Conservation (phyloP, 495 filamentous ascomycete genomes). For the Letharia lupina region DNA sequence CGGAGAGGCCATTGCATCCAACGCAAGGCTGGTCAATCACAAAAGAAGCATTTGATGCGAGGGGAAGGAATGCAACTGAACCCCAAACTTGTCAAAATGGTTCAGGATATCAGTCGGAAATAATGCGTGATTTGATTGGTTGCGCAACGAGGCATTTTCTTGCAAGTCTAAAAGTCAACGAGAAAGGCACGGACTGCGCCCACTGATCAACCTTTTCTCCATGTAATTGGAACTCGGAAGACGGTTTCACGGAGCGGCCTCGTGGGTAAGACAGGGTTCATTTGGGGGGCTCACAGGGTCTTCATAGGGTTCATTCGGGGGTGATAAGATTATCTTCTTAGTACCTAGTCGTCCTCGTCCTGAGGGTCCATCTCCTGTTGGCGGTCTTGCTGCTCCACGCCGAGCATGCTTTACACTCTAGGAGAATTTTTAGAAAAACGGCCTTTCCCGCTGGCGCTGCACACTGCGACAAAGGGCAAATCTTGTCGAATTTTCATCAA, state of each 20-base stretch:
- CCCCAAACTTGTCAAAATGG: not conserved
- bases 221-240: too few species aligned
- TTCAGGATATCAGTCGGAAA: not conserved
- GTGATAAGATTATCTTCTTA: not conserved
- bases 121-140: not conserved
- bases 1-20: not conserved
- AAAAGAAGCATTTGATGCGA: not conserved
- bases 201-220: not conserved
- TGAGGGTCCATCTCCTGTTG: not conserved
- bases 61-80: too few species aligned
- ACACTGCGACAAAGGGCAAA: too few species aligned
- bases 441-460: not conserved
- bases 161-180: not conserved
- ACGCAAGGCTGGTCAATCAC: not conserved
- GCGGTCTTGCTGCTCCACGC: not conserved
- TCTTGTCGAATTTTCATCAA: not conserved
- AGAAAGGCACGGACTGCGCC: not conserved
- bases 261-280: not conserved
- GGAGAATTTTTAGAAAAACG: not conserved
- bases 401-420: not conserved
- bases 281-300: too few species aligned
- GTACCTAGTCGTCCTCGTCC: not conserved
- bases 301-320: too few species aligned
- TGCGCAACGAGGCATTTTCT: conserved; percentile 6
- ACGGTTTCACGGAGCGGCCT: not conserved